Evolutionary conservation across 345 rosid species (phyloP).

Genomic region (Laguncularia racemosa): DNA sequence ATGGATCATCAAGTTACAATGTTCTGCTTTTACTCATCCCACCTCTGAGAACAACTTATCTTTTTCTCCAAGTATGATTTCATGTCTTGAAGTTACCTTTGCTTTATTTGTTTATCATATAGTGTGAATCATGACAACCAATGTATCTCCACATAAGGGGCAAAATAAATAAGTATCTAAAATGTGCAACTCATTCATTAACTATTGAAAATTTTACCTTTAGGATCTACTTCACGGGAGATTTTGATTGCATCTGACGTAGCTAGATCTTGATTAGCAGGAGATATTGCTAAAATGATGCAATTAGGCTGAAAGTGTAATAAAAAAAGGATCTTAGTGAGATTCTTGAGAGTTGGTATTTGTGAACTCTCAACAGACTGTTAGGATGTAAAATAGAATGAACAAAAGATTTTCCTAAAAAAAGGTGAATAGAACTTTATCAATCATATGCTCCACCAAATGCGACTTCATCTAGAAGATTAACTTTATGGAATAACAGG

Average conservation of each 20-base stretch:
- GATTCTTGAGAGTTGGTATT: too few relatives aligned
- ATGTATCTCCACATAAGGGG: not conserved
- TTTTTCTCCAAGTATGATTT: too few relatives aligned
- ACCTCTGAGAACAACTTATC: too few relatives aligned
- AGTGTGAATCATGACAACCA: too few relatives aligned
- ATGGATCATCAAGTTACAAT: too few relatives aligned
- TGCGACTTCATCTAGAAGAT: conserved; percentile 1
- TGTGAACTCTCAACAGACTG: too few relatives aligned
- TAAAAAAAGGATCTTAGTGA: not conserved
- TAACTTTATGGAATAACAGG: not conserved
- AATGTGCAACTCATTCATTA: not conserved
- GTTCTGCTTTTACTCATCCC: too few relatives aligned
- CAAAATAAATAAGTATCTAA: not conserved
- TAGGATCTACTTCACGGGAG: conserved; percentile 96
- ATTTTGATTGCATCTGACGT: conserved; percentile 97
- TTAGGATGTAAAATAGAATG: too few relatives aligned
- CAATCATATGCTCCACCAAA: conserved; percentile 1
- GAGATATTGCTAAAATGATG: conserved; percentile 92
- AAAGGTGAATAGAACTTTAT: too few relatives aligned
- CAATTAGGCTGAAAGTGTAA: conserved; percentile 71
- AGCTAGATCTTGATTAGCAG: conserved; percentile 99
- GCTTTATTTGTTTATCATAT: too few relatives aligned
- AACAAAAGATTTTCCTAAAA: too few relatives aligned
- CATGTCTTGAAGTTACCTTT: too few relatives aligned
- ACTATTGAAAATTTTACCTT: conserved; percentile 35